Percentiles rank a stretch among this genome's conserved stretches.
Evolutionary conservation across 768 basidiomycete genomes (phyloP).

Genomic region (Mycena vitilis): DNA sequence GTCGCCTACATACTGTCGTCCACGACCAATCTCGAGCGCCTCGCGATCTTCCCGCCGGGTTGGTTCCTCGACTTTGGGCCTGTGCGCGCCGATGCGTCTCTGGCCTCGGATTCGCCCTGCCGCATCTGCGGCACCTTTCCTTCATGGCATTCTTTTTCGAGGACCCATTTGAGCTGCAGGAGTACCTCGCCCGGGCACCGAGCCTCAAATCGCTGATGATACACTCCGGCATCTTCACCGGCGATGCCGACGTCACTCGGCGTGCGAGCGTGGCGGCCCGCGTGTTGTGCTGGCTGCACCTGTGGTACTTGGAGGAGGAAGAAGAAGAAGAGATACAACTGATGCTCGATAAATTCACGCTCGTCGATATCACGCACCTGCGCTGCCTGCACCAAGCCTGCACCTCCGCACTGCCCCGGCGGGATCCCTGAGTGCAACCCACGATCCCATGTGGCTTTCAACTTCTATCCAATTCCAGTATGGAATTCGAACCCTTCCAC

Average conservation of each 20-base stretch:
- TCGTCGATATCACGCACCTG: constrained; percentile 20
- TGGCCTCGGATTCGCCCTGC: background rate
- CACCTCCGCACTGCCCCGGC: constrained; percentile 27
- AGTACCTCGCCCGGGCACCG: background rate
- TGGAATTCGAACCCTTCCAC: no score
- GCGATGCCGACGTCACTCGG: background rate
- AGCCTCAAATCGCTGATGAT: constrained; percentile 23
- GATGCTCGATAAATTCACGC: constrained; percentile 5
- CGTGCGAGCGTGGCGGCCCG: background rate
- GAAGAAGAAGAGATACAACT: background rate
- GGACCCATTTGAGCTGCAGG: constrained; percentile 14
- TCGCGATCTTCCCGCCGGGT: background rate
- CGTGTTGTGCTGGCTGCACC: constrained; percentile 9
- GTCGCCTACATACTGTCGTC: constrained; percentile 17
- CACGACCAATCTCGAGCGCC: constrained; percentile 10
- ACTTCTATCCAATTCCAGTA: no score
- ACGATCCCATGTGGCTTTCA: no score
- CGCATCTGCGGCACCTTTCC: constrained; percentile 21
- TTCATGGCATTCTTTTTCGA: constrained; percentile 15
- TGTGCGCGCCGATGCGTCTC: background rate
- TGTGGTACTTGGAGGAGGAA: constrained; percentile 10
- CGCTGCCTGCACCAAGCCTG: constrained; percentile 18
- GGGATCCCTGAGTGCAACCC: no score
- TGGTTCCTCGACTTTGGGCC: no score
- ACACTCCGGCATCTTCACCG: constrained; percentile 2